Conservation (phyloP, 139 green algal genomes). For the Chara braunii region DNA sequence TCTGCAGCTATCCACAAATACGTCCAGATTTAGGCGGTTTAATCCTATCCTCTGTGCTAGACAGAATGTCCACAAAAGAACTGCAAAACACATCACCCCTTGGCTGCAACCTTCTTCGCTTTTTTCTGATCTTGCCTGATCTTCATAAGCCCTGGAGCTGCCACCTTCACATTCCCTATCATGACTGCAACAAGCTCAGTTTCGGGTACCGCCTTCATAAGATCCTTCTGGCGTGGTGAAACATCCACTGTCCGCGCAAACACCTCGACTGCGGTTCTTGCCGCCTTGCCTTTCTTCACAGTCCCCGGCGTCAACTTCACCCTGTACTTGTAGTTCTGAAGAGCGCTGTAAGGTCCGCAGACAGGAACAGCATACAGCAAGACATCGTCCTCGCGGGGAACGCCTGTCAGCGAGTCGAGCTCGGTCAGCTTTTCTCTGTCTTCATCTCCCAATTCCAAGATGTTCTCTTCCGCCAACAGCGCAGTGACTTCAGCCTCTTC, state of each 20-base stretch:
- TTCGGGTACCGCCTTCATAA: slow-evolving; percentile 69
- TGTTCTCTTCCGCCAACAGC: slow-evolving; percentile 41
- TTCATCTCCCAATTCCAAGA: slow-evolving; percentile 22
- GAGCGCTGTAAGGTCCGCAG: slow-evolving; percentile 70
- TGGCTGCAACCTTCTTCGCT: slow-evolving; percentile 42
- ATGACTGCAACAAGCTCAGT: slow-evolving; percentile 72
- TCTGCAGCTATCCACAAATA: no score
- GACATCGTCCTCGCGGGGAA: slow-evolving; percentile 65
- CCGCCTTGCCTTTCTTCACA: slow-evolving; percentile 79
- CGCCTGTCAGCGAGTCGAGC: slow-evolving; percentile 28
- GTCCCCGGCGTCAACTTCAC: slow-evolving; percentile 74
- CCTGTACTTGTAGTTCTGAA: slow-evolving; percentile 73
- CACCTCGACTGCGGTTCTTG: slow-evolving; percentile 39
- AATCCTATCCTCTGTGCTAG: no score
- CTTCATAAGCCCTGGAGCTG: slow-evolving; percentile 75
- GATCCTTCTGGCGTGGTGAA: slow-evolving; percentile 41
- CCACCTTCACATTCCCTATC: slow-evolving; percentile 77
- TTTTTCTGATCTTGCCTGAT: slow-evolving; percentile 53
- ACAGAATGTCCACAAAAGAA: no score
- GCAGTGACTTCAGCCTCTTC: slow-evolving; percentile 30
- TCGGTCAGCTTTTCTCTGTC: slow-evolving; percentile 33
- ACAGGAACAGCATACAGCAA: slow-evolving; percentile 82
- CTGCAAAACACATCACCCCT: no score
- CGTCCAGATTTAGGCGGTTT: no score
- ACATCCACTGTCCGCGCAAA: slow-evolving; percentile 48